Percentiles rank a stretch among this genome's conserved stretches.
phyloP scores from a whole-genome alignment of 148 eudicot species.

The Bassia scoparia region DNA sequence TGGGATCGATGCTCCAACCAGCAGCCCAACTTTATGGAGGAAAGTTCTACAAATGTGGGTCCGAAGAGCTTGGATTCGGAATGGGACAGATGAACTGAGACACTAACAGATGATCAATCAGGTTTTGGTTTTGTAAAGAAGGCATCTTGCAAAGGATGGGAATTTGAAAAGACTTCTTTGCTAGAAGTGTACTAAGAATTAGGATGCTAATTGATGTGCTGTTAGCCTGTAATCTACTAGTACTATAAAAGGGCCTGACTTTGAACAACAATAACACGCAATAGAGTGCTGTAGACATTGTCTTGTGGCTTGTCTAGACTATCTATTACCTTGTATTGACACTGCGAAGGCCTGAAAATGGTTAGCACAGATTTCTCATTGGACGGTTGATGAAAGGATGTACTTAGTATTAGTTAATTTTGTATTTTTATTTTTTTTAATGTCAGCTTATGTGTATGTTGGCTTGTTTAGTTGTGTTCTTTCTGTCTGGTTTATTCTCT shows the following conservation, averaged over 20 bases:
- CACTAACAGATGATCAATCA: not conserved
- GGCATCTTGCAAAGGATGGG: not conserved
- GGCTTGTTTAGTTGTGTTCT: no score
- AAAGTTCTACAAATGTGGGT: conserved; percentile 11
- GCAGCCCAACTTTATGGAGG: conserved; percentile 5
- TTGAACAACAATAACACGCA: not conserved
- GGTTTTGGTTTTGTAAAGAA: not conserved
- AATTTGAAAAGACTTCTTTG: not conserved
- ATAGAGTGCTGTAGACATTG: no score
- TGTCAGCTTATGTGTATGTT: no score
- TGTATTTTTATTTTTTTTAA: no score
- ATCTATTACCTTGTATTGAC: no score
- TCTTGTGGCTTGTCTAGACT: no score
- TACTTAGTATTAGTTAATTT: no score
- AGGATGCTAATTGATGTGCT: conserved; percentile 10
- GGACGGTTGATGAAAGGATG: no score
- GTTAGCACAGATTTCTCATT: no score
- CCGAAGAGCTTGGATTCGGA: conserved; percentile 13
- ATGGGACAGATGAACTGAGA: conserved; percentile 27
- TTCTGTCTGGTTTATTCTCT: no score
- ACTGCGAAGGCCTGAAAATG: no score
- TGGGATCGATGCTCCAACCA: conserved; percentile 29
- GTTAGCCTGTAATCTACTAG: not conserved
- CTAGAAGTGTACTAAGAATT: not conserved
- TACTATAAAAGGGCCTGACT: not conserved